Evolutionary conservation across 108 stramenopile genomes (phyloP), one percentile per base, ranked within the genome.

Genomic region (Cyclotella baltica): DNA sequence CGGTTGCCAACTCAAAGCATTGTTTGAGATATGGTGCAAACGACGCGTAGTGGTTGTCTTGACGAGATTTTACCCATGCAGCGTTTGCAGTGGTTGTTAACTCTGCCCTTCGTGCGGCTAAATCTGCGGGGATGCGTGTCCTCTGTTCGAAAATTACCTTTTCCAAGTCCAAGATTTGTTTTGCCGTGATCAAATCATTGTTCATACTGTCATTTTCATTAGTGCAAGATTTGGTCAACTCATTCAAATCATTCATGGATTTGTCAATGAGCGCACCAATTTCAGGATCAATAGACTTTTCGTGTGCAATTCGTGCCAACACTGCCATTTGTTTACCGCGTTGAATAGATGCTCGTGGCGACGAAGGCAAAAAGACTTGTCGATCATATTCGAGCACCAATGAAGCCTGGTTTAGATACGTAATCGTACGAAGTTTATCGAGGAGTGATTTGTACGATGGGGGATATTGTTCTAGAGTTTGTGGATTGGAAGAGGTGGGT

Each of bases 51-150:
- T 95, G 90, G 3, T 85, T 73, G n/a, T 72, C 58, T 29, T 72
- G 43, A 29, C 88, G 87, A 1, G 93, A 90, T 62, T 89, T 83
- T 15, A 88, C 89, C 93, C 93, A 95, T 6, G 86, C 84, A 19
- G 76, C 28, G 67, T 92, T 84, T 30, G 91, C 88, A 4, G 77
- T 67, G 20, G 88, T 67, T 33, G 76, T 71, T 30, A 95, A 62
- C 27, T 52, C 67, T 11, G 93, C 93, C 72, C 88, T 75, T 47
- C 86, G 65, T 23, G 86, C 70, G 23, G 87, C 91, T 70, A 95
- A 73, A 68, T 67, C 84, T 3, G 76, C 29, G 13, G 91, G 88
- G 48, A 92, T 83, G 51, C 88, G 76, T 6, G 58, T 68, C 43
- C 81, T 81, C 72, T 91, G 73, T 6, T 76, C 9, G 67, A 79